A percentile compares a stretch with the other conserved stretches of the same genome.
phyloP scores from a whole-genome alignment of 2,329 filamentous ascomycete species.

The Tolypocladium nubicola region DNA sequence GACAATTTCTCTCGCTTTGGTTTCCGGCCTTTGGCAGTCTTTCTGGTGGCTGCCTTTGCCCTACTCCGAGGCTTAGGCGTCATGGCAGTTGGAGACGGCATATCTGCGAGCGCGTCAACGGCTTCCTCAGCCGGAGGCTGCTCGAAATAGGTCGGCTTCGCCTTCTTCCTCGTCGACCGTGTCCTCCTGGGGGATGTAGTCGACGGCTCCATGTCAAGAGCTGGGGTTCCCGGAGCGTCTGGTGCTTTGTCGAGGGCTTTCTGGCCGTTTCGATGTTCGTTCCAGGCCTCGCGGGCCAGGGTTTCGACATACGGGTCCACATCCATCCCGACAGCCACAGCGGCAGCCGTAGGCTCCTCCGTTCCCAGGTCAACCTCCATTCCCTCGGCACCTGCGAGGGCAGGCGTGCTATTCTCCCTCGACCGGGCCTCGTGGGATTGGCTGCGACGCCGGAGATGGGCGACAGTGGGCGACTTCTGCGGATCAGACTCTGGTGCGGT shows the following conservation, averaged over 20 bases:
- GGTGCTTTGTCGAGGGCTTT: constrained; percentile 6
- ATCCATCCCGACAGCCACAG: not conserved
- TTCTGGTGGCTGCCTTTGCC: constrained; percentile 17
- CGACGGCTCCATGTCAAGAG: constrained; percentile 1
- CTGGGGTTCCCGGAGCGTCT: constrained; percentile 4
- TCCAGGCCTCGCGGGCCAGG: constrained; percentile 23
- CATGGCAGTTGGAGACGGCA: constrained; percentile 22
- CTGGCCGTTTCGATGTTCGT: constrained; percentile 20
- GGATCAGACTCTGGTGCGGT: constrained; percentile 7
- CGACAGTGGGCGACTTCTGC: constrained; percentile 17
- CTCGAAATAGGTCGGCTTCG: constrained; percentile 36
- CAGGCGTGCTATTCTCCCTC: constrained; percentile 13
- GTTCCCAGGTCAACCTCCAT: constrained; percentile 13
- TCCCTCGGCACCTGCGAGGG: constrained; percentile 6
- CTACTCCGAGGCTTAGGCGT: constrained; percentile 19
- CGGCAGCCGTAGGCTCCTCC: not conserved
- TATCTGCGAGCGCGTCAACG: constrained; percentile 9
- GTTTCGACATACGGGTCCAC: constrained; percentile 15
- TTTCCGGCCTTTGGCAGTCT: constrained; percentile 8
- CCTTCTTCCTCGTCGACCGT: constrained; percentile 32
- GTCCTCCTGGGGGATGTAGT: constrained; percentile 12
- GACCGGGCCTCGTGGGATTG: constrained; percentile 15
- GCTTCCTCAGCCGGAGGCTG: constrained; percentile 14
- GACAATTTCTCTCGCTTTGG: constrained; percentile 8
- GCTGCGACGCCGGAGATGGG: constrained; percentile 14